Evolutionary conservation across 1,284 basidiomycete genomes (phyloP).

Genomic region (Kalmanozyma brasiliensis): DNA sequence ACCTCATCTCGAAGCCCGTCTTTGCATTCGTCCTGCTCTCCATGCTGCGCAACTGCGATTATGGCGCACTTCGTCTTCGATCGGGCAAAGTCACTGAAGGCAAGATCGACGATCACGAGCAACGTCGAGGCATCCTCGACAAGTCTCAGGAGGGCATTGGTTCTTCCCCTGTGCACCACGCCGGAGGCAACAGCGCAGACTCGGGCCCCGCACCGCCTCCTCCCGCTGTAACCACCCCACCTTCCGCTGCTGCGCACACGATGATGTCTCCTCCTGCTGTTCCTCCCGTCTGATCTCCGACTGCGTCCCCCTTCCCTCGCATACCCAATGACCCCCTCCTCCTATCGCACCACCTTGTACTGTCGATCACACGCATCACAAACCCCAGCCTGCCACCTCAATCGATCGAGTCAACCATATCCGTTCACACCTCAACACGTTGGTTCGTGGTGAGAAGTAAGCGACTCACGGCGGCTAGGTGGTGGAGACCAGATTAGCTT

Average conservation of each 20-base stretch:
- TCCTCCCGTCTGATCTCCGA: constrained; percentile 2
- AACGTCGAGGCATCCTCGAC: constrained; percentile 9
- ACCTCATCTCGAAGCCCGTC: constrained; percentile 71
- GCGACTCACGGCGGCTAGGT: too few species aligned
- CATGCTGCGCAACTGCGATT: constrained; percentile 44
- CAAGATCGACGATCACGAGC: constrained; percentile 12
- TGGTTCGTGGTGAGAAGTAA: too few species aligned
- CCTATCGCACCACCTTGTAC: too few species aligned
- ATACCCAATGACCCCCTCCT: too few species aligned
- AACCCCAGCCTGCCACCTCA: too few species aligned
- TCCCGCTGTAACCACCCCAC: constrained; percentile 1
- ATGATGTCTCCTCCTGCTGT: constrained; percentile 16
- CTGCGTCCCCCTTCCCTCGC: neutral
- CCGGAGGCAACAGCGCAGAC: neutral
- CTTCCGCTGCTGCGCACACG: constrained; percentile 2
- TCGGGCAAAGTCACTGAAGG: constrained; percentile 42
- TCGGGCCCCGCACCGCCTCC: neutral
- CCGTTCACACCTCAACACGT: too few species aligned
- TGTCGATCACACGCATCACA: too few species aligned
- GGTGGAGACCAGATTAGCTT: too few species aligned
- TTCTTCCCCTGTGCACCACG: constrained; percentile 12
- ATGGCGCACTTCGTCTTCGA: constrained; percentile 33
- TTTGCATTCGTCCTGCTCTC: constrained; percentile 55
- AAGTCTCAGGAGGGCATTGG: constrained; percentile 17
- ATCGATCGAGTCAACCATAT: too few species aligned